Evolutionary conservation across 495 filamentous ascomycete species (phyloP).

Genomic region (Aspergillus baeticus): DNA sequence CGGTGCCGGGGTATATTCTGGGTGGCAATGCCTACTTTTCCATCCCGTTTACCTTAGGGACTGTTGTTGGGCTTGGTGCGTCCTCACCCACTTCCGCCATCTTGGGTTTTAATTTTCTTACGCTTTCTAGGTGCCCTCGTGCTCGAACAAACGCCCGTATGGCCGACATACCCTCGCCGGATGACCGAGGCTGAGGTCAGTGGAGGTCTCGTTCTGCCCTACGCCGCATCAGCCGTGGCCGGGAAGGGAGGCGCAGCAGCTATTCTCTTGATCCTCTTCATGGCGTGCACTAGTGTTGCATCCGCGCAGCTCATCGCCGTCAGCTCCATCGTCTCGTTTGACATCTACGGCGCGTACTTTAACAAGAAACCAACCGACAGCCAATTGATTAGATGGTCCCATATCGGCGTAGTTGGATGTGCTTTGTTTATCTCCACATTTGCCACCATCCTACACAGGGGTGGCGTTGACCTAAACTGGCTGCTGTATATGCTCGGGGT

Average conservation of each 20-base stretch:
- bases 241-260: conserved; percentile 32
- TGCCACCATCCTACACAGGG: conserved; percentile 10
- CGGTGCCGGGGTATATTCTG: neutral
- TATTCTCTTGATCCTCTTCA: conserved; percentile 31
- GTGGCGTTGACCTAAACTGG: conserved; percentile 15
- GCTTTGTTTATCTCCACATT: conserved; percentile 18
- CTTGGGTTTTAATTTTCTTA: too few species aligned
- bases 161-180: conserved; percentile 25
- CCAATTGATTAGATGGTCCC: conserved; percentile 21
- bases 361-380: conserved; percentile 23
- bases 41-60: neutral
- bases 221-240: conserved; percentile 22
- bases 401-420: conserved; percentile 27
- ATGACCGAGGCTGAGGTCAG: conserved; percentile 24
- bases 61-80: neutral
- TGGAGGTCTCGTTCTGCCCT: conserved; percentile 27
- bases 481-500: conserved; percentile 24
- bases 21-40: neutral
- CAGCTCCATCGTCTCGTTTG: conserved; percentile 30
- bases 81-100: too few species aligned
- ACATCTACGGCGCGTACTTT: conserved; percentile 38
- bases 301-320: conserved; percentile 33
- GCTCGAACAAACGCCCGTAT: conserved; percentile 13
- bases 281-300: conserved; percentile 29
- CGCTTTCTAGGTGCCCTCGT: neutral